Conservation (phyloP, 345 rosid species). For the Populus alba region DNA sequence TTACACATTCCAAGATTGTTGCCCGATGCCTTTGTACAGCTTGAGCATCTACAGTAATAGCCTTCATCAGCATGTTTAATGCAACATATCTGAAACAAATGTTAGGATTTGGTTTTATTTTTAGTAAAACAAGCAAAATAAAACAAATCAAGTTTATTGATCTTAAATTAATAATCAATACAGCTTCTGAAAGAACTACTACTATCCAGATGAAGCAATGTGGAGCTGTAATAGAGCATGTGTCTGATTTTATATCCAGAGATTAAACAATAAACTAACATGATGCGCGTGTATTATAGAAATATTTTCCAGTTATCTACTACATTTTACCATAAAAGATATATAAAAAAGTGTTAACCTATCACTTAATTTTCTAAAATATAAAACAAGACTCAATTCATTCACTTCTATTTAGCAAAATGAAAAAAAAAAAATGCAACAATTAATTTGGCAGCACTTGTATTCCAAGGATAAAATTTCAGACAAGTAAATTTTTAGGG, state of each 20-base stretch:
- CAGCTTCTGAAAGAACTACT: not conserved
- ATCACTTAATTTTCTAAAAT: not conserved
- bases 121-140: not conserved
- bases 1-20: slow-evolving; percentile 96
- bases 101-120: slow-evolving; percentile 11
- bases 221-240: not conserved
- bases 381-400: not conserved
- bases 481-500: not conserved
- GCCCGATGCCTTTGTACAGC: slow-evolving; percentile 97
- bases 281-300: not conserved
- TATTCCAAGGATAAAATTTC: not conserved
- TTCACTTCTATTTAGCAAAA: not conserved
- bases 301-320: not conserved
- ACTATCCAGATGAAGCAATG: not conserved
- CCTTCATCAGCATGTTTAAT: slow-evolving; percentile 94
- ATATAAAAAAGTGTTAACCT: not conserved
- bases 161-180: slow-evolving; percentile 1
- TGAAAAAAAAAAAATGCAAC: not conserved
- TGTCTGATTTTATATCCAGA: not conserved
- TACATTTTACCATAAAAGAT: not conserved
- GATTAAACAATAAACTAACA: not conserved
- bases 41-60: slow-evolving; percentile 80
- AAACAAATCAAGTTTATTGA: not conserved
- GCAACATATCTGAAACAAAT: slow-evolving; percentile 78
- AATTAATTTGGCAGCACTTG: not conserved